Base-by-base conservation (phyloP, 805 yeast species). In the Myxozyma sirexii region DNA sequence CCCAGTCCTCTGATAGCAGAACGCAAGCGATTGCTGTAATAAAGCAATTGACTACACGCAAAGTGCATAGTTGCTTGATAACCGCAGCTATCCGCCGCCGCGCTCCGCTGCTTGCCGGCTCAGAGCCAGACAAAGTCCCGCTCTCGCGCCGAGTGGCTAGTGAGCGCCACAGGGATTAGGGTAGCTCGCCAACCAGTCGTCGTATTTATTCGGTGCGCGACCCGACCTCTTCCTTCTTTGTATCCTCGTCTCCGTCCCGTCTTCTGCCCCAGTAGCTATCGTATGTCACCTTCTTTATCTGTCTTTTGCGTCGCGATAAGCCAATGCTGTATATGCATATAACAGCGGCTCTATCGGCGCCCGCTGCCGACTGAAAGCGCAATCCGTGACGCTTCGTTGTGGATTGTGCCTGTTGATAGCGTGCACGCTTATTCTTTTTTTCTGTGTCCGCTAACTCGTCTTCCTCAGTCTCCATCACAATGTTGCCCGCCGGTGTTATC, bases 401-500 rank as follows among this genome's bases (percentile, higher is more conserved):
- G 33, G 33, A 7, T 6, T 7, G 10, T 6, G 10, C 10, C 33
- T 7, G 33, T 7, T 29, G 33, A 29, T n/a, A 29, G 6, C 33
- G 33, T 29, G 33, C 10, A 29, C 33, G n/a, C n/a, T n/a, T 29
- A 29, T 29, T 10, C 10, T 29, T 29, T 29, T 29, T 29, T 2
- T 17, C 10, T 7, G 4, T 3, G 8, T 17, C 12, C 7, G 2
- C 19, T 38, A 38, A 38, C 42, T 29, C 10, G 29, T 43, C 31
- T 27, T 45, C 29, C 41, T 47, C 21, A 47, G 41, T 35, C 17
- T 33, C 62, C 68, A 13, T 58, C 59, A 51, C 67, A 68, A 84
- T 84, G 87, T 79, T 85, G 72, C 88, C 90, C 75, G 79, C 85
- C 66, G 90, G 90, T 77, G 89, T 85, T 78, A 85, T 85, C 75